Evolutionary conservation across 2,329 filamentous ascomycete genomes (phyloP), one percentile per base, ranked within the genome.

Genomic region (Pseudogymnoascus verrucosus): DNA sequence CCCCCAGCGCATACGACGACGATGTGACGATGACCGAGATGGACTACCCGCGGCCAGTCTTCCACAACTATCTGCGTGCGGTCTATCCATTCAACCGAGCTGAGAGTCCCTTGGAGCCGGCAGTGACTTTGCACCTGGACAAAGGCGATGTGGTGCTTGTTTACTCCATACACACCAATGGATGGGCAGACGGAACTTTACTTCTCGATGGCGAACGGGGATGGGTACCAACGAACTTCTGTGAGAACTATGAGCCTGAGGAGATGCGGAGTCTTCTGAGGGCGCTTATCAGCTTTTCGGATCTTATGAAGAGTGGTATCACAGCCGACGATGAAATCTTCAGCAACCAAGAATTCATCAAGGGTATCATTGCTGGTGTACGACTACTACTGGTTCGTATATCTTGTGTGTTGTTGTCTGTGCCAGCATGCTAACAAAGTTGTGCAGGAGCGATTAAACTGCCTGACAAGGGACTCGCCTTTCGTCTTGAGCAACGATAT

Each of bases 221-320:
- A 67, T 99, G 95, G 95, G 80, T 99, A 65, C 95, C 95, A 2
- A 99, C 95, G 7, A 99, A 99, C 76, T 99, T 98, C 75, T 99
- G 95, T 79, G 93, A 97, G 74, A 84, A 91, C 8, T 99, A 97
- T 74, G 91, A 97, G 68, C 91, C 93, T 54, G 85, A 91, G 21
- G 87, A 92, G 67, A 93, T 98, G 82, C 85, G 87, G 63, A 92
- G 86, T 67, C 81, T 99, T 21, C 80, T 99, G 37, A 92, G 91
- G 70, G 91, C 93, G 0, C 80, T 97, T 65, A 86, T 95, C 12
- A 90, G 95, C 72, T 92, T 98, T 66, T 97, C 93, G 93, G 93
- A 97, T 73, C 79, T 96, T 62, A 83, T 96, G 69, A 84, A 90
- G 70, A 91, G 89, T 71, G 90, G 89, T 34, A 87, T 87, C 21